phyloP scores from a whole-genome alignment of 805 yeast species.

The Yamadazyma ubonensis region DNA sequence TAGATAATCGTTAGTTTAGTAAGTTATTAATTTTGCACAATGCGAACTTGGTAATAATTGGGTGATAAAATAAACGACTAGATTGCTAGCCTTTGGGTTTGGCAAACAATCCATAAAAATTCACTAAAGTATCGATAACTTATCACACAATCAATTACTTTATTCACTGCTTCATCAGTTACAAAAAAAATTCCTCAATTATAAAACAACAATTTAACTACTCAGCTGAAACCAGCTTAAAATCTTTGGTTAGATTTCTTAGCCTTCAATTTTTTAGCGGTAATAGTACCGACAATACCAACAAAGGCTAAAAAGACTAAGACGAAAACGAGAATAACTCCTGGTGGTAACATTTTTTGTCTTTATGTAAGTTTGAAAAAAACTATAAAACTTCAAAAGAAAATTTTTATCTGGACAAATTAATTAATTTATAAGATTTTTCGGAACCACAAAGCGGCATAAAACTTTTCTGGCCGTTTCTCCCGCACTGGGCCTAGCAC shows the following conservation, averaged over 20 bases:
- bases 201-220: slow-evolving; percentile 2
- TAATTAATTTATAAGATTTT: slow-evolving; percentile 11
- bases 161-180: no score
- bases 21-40: not conserved
- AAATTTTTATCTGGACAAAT: slow-evolving; percentile 6
- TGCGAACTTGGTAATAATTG: no score
- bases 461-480: slow-evolving; percentile 2
- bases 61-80: not conserved
- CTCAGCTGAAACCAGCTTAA: slow-evolving; percentile 19
- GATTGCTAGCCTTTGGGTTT: slow-evolving; percentile 4
- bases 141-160: no score
- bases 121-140: slow-evolving; percentile 6
- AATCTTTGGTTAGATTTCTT: slow-evolving; percentile 44
- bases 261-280: slow-evolving; percentile 42
- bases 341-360: slow-evolving; percentile 61
- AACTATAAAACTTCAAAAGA: slow-evolving; percentile 6
- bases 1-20: not conserved
- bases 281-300: slow-evolving; percentile 35
- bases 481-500: slow-evolving; percentile 1
- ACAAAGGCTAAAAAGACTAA: slow-evolving; percentile 49
- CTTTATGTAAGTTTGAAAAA: slow-evolving; percentile 4
- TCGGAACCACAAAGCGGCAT: slow-evolving; percentile 1
- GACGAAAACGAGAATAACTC: slow-evolving; percentile 69
- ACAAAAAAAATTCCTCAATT: not conserved
- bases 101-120: not conserved